Percentiles rank a stretch among this genome's conserved stretches.
Conservation (phyloP, 2,329 filamentous ascomycete species). For the Emergomyces pasteurianus region DNA sequence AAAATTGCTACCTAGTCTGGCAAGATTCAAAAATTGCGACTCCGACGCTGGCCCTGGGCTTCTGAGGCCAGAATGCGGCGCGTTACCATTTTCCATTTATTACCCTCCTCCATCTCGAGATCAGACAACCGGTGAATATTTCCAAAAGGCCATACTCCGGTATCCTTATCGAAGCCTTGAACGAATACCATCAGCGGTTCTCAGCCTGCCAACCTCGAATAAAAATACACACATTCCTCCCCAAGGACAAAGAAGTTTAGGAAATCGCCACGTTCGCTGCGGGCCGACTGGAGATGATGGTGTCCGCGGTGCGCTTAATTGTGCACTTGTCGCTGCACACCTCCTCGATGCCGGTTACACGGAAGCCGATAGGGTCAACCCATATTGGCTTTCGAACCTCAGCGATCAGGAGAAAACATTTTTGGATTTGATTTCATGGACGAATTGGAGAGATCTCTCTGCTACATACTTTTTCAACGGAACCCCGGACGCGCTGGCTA, state of each 20-base stretch:
- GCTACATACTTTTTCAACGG: neutral
- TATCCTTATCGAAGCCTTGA: constrained; percentile 21
- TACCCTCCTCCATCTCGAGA: neutral
- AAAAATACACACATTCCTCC: neutral
- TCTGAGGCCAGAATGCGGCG: constrained; percentile 6
- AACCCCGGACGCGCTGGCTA: no score
- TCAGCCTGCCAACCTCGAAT: neutral
- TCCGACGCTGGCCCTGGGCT: constrained; percentile 11
- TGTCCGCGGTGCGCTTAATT: constrained; percentile 18
- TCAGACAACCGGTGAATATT: constrained; percentile 9
- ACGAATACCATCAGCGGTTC: constrained; percentile 16
- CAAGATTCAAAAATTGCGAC: constrained; percentile 8
- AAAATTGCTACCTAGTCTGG: constrained; percentile 6
- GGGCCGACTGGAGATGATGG: constrained; percentile 18
- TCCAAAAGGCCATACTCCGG: constrained; percentile 18
- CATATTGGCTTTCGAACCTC: constrained; percentile 10
- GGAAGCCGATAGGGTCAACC: constrained; percentile 16
- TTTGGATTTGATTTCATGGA: constrained; percentile 15
- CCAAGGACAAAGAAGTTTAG: neutral
- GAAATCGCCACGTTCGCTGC: constrained; percentile 19
- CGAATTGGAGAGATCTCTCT: constrained; percentile 22
- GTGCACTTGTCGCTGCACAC: constrained; percentile 23
- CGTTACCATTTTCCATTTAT: constrained; percentile 6
- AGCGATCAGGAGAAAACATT: constrained; percentile 15
- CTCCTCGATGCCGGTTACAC: constrained; percentile 28